These are phyloP conservation scores for Malassezia equina DNA, from an alignment of 1,284 basidiomycete genomes.

Conservation along the genomic window DNA sequence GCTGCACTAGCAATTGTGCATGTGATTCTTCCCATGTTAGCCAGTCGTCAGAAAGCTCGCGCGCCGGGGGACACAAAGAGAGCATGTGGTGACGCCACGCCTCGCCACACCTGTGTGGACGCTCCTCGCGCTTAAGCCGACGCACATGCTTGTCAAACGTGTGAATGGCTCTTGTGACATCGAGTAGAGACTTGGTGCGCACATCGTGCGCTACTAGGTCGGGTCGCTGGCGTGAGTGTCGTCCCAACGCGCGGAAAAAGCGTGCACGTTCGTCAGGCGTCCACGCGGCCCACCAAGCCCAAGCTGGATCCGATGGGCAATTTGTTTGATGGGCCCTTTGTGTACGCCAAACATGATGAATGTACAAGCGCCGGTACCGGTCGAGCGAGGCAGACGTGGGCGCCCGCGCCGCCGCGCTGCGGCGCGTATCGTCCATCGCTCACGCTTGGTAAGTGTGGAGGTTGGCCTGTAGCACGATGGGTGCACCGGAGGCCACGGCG, in stretches of 20 bases:
- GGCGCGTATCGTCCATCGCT: neutral
- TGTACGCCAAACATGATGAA: neutral
- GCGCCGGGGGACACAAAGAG: neutral
- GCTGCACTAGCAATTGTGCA: neutral
- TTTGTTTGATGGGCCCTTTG: neutral
- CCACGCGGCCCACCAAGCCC: constrained; percentile 53
- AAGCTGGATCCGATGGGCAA: neutral
- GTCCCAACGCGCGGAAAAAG: constrained; percentile 61
- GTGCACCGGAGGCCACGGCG: neutral
- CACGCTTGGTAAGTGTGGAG: neutral
- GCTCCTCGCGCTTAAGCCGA: constrained; percentile 2
- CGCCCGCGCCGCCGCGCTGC: neutral
- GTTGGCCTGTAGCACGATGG: neutral
- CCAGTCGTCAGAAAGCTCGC: constrained; percentile 1
- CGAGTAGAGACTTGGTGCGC: constrained; percentile 19
- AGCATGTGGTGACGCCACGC: neutral
- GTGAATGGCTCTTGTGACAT: constrained; percentile 2
- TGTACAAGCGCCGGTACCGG: constrained; percentile 3
- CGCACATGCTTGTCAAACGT: constrained; percentile 1
- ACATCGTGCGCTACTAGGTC: constrained; percentile 62
- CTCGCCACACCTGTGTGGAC: neutral
- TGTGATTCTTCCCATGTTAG: constrained; percentile 1
- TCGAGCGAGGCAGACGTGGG: neutral
- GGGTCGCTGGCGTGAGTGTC: constrained; percentile 60
- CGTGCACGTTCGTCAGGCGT: constrained; percentile 57